Evolutionary conservation across 305 asterid genomes (phyloP).

Genomic region (Solanum hybrid): DNA sequence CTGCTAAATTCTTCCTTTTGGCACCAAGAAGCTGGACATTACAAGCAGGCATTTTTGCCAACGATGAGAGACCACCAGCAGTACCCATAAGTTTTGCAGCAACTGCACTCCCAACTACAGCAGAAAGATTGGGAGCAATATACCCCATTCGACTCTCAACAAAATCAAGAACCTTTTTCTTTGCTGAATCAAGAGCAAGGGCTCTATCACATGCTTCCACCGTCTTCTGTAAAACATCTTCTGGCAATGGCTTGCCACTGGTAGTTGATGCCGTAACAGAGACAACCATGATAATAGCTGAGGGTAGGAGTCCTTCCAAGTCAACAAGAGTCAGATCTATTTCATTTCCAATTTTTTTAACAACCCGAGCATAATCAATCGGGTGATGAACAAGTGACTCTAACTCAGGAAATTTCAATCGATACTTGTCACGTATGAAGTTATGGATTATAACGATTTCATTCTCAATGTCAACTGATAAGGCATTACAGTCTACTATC

Average conservation of each 20-base stretch:
- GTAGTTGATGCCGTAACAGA: conserved; percentile 97
- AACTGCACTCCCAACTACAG: conserved; percentile 92
- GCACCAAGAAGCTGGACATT: conserved; percentile 97
- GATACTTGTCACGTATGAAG: conserved; percentile 91
- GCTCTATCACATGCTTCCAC: conserved; percentile 90
- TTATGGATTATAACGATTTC: conserved; percentile 85
- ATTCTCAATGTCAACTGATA: conserved; percentile 88
- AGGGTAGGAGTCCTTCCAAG: conserved; percentile 89
- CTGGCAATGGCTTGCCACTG: conserved; percentile 96
- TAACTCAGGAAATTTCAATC: conserved; percentile 86
- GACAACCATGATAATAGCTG: conserved; percentile 91
- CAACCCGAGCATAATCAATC: conserved; percentile 89
- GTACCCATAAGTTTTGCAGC: conserved; percentile 99
- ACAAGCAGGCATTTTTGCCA: conserved; percentile 98
- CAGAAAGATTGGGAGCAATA: conserved; percentile 93
- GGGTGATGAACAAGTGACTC: conserved; percentile 96
- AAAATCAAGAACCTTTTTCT: conserved; percentile 85
- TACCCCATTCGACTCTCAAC: conserved; percentile 96
- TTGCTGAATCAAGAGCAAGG: conserved; percentile 64
- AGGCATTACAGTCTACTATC: conserved; percentile 82
- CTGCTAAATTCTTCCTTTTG: conserved; percentile 77
- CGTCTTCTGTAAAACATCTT: conserved; percentile 73
- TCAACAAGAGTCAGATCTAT: conserved; percentile 88
- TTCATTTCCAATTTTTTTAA: conserved; percentile 80
- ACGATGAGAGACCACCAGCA: conserved; percentile 83